These are phyloP conservation scores for Candida coquimbonensis DNA, from an alignment of 805 yeast species.

Conservation along the genomic window DNA sequence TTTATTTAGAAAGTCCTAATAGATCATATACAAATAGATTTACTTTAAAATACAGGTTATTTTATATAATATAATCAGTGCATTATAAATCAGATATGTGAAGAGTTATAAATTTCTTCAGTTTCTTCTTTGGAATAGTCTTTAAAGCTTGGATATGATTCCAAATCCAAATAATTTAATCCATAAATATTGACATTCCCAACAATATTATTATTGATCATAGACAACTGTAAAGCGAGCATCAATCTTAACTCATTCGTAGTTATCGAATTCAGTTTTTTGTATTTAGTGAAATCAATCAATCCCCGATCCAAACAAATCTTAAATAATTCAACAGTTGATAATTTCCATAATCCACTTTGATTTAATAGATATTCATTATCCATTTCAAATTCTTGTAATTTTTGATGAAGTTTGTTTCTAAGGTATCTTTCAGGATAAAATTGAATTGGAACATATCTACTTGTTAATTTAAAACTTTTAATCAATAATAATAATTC, in stretches of 20 bases:
- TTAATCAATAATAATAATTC: slow-evolving; percentile 32
- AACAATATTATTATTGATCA: slow-evolving; percentile 27
- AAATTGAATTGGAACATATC: slow-evolving; percentile 32
- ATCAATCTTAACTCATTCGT: slow-evolving; percentile 29
- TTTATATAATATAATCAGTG: background rate
- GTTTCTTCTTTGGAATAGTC: slow-evolving; percentile 2
- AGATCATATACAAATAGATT: too few relatives aligned
- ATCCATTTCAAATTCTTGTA: slow-evolving; percentile 43
- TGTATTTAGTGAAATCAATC: slow-evolving; percentile 29
- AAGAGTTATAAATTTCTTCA: background rate
- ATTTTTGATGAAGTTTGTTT: slow-evolving; percentile 29
- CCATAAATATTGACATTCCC: slow-evolving; percentile 24
- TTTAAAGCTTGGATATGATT: slow-evolving; percentile 3
- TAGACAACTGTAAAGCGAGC: slow-evolving; percentile 32
- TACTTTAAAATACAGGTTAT: background rate
- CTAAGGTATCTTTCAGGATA: slow-evolving; percentile 34
- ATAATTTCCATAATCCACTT: slow-evolving; percentile 36
- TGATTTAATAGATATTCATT: slow-evolving; percentile 34
- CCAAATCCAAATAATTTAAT: slow-evolving; percentile 17
- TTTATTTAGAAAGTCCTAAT: slow-evolving; percentile 36
- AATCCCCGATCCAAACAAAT: slow-evolving; percentile 54
- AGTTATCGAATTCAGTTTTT: slow-evolving; percentile 26
- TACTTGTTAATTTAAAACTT: slow-evolving; percentile 31
- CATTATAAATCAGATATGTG: too few relatives aligned
- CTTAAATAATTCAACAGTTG: slow-evolving; percentile 42